Base-by-base conservation (phyloP, 805 yeast genomes). In the Candida nemodendra region DNA sequence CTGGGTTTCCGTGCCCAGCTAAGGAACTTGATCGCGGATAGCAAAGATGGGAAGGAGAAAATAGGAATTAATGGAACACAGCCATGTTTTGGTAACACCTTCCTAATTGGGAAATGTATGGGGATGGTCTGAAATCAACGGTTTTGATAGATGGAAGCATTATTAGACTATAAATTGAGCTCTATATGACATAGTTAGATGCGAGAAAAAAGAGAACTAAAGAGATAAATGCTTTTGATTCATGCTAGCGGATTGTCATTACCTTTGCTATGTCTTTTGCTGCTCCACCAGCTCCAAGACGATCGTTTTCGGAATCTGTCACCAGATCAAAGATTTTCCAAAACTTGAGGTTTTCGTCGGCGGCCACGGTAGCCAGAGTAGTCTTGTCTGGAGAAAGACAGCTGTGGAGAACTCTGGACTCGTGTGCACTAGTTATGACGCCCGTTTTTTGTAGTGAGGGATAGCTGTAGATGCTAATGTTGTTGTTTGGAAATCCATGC, bases 301-400 rank as follows among this genome's bases (percentile, higher is more conserved):
- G 38, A 11, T 47, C 51, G 5, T 48, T 44, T 13, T 47, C 44
- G 6, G 35, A 36, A n/a, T 51, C 46, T 2, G 48, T 42, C 9
- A 47, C 40, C 4, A 47, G 36, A 28, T 91, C 96, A 62, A 89
- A 91, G 16, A 93, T 71, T 48, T 86, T 83, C 90, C 95, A 93
- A 65, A 93, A 93, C 65, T 93, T 91, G 56, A 93, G 72, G 64
- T 89, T 91, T 60, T 93, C 99, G 62, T 93, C 98, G 9, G 95
- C 95, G 2, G 97, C 95, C 31, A 90, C 89, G 0, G 99, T 93
- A 1, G 96, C 98, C 38, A 93, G 65, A 0, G 95, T 86, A 36
- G 86, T 77, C 12, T 84, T 86, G 63, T 93, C 97, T 3, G 97
- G 97, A 17, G 96, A 84, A 36, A 93, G 59, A 32, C 88, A 80